A percentile compares a stretch with the other conserved stretches of the same genome.
Evolutionary conservation across 192 early-diverging fungal genomes (phyloP).

Genomic region (Coemansia sp.): DNA sequence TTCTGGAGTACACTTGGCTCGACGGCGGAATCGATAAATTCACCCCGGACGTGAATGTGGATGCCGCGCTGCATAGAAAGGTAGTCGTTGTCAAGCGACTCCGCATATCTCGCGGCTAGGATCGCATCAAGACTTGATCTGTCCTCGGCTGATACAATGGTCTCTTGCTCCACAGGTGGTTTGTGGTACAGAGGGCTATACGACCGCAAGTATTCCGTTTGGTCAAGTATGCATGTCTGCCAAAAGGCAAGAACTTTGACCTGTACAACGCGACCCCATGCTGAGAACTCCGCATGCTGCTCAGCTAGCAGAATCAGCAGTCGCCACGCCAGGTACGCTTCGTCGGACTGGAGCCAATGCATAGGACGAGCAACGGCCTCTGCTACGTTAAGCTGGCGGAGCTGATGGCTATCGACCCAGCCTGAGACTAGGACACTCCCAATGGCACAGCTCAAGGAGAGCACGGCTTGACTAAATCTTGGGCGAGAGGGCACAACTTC

Average conservation of each 20-base stretch:
- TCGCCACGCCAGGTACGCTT: slow-evolving; percentile 42
- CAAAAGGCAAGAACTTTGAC: slow-evolving; percentile 14
- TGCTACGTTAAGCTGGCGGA: slow-evolving; percentile 8
- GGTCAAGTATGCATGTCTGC: slow-evolving; percentile 5
- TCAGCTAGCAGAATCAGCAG: slow-evolving; percentile 17
- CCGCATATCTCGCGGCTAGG: not conserved
- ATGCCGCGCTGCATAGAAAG: slow-evolving; percentile 4
- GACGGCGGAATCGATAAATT: not conserved
- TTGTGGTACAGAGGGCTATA: slow-evolving; percentile 4
- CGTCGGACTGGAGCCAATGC: slow-evolving; percentile 29
- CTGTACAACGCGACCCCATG: slow-evolving; percentile 16
- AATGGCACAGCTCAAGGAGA: slow-evolving; percentile 22
- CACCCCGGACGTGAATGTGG: not conserved
- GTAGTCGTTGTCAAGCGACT: not conserved
- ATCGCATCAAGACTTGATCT: slow-evolving; percentile 12
- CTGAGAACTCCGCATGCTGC: slow-evolving; percentile 7
- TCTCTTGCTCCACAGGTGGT: not conserved
- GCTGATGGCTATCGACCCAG: slow-evolving; percentile 14
- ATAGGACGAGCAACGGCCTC: slow-evolving; percentile 18
- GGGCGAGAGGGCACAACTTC: slow-evolving; percentile 14
- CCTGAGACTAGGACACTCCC: slow-evolving; percentile 25
- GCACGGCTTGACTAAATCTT: slow-evolving; percentile 23
- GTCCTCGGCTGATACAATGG: not conserved
- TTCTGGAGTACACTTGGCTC: slow-evolving; percentile 10
- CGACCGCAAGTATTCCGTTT: slow-evolving; percentile 11